Evolutionary conservation across 2,329 filamentous ascomycete genomes (phyloP).

Genomic region (Drechslerella dactyloides): DNA sequence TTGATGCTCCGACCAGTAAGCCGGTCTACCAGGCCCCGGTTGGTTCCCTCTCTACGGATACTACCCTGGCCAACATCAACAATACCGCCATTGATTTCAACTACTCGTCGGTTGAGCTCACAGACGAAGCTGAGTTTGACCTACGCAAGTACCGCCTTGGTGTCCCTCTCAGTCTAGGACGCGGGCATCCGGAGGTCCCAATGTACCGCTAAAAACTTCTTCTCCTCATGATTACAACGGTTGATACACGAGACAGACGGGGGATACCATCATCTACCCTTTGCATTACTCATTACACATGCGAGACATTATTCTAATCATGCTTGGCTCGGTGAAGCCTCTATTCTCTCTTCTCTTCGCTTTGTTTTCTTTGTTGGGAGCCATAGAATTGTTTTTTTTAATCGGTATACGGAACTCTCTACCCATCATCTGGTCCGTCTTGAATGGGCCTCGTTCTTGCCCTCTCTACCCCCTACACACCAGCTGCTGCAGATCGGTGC

Average conservation of each 20-base stretch:
- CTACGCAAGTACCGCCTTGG: slow-evolving; percentile 27
- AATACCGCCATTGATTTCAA: slow-evolving; percentile 11
- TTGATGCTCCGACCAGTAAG: neutral
- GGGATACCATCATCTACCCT: neutral
- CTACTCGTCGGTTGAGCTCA: slow-evolving; percentile 9
- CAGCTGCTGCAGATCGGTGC: too few relatives aligned
- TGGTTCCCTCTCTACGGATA: slow-evolving; percentile 9
- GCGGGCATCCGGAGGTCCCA: slow-evolving; percentile 9
- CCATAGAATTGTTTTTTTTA: neutral
- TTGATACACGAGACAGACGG: neutral
- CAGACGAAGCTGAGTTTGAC: slow-evolving; percentile 5
- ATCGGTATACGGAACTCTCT: neutral
- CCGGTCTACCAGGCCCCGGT: neutral
- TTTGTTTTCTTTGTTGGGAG: neutral
- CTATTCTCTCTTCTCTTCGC: neutral
- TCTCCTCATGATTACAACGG: neutral
- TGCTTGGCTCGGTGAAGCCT: neutral
- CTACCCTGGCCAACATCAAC: slow-evolving; percentile 15
- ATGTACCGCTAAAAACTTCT: neutral
- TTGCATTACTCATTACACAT: neutral
- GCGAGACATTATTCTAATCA: neutral
- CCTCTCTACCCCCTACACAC: too few relatives aligned
- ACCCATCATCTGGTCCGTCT: too few relatives aligned
- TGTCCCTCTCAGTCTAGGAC: neutral
- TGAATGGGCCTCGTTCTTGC: too few relatives aligned